Percentiles rank a stretch among this genome's conserved stretches.
Conservation (phyloP, 257 asterid species). For the Solanum ossicruentum region DNA sequence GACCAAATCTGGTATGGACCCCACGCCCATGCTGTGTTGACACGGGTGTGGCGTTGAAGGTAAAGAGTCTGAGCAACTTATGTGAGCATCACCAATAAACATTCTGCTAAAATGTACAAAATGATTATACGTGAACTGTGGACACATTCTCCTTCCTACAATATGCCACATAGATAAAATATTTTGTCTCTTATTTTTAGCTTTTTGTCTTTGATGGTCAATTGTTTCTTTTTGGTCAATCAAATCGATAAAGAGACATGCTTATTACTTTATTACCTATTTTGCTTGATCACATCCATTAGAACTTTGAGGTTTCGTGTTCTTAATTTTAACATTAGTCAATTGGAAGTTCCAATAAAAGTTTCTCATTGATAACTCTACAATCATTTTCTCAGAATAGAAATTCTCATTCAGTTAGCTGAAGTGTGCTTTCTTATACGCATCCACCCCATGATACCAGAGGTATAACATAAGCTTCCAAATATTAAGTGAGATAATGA, state of each 20-base stretch:
- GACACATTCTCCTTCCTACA: background rate
- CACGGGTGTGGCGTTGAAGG: too few species aligned
- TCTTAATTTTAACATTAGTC: background rate
- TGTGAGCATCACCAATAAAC: background rate
- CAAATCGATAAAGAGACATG: background rate
- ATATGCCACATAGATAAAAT: background rate
- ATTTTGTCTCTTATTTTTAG: background rate
- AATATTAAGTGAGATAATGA: background rate
- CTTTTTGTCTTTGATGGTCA: background rate
- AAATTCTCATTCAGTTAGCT: background rate
- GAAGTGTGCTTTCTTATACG: background rate
- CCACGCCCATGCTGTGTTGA: too few species aligned
- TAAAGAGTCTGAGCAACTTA: too few species aligned
- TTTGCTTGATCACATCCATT: background rate
- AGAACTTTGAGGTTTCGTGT: background rate
- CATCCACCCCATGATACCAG: background rate
- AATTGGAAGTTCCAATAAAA: background rate
- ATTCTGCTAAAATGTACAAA: background rate
- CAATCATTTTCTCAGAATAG: background rate
- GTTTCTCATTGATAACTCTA: background rate
- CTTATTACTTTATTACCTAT: background rate
- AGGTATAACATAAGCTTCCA: background rate
- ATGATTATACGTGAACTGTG: background rate
- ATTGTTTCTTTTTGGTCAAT: background rate
- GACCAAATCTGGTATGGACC: too few species aligned